Evolutionary conservation across 805 yeast genomes (phyloP), one percentile per base, ranked within the genome.

Genomic region (Lachancea thermotolerans): DNA sequence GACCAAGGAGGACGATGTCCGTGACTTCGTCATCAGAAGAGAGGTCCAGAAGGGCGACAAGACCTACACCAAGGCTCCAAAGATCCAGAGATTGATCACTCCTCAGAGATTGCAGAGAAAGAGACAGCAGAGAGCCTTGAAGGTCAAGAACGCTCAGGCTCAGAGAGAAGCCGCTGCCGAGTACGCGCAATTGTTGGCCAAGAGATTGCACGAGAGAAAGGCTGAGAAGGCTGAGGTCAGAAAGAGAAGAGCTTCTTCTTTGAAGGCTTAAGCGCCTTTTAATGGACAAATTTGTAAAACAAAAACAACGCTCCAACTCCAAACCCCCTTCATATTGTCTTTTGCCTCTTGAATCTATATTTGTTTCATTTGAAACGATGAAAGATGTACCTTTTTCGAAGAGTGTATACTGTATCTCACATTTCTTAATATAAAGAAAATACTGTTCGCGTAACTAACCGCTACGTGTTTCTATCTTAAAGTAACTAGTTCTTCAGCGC

Each of bases 131-230:
- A 85, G 79, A 73, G 82, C 96, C 66, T 77, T 82, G 77, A 93
- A 93, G 85, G 78, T 86, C 73, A 86, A 82, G 79, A 86, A 87
- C 75, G 97, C 98, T 73, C 95, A 88, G 81, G 89, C 87, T 69
- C 96, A 89, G 78, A 89, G 95, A 88, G 98, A 93, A 75, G 96
- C 95, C 78, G 99, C 99, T 75, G 95, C 98, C 71, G 99, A 93
- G 78, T 93, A 93, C 84, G 95, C 97, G 71, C 95, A 90, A 78
- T 81, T 93, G 71, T 81, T 93, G 73, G 98, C 99, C 71, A 78
- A 88, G 80, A 91, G 98, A 77, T 85, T 91, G 74, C 85, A 88
- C 75, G 97, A 91, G 78, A 88, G 90, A 79, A 91, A 91, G 82
- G 91, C 95, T 72, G 95, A 88, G 78, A 87, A 81, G 80, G 96